Percentiles rank a stretch among this genome's conserved stretches.
phyloP scores from a whole-genome alignment of 2,329 filamentous ascomycete species.

The Teratosphaeria epicoccoides region DNA sequence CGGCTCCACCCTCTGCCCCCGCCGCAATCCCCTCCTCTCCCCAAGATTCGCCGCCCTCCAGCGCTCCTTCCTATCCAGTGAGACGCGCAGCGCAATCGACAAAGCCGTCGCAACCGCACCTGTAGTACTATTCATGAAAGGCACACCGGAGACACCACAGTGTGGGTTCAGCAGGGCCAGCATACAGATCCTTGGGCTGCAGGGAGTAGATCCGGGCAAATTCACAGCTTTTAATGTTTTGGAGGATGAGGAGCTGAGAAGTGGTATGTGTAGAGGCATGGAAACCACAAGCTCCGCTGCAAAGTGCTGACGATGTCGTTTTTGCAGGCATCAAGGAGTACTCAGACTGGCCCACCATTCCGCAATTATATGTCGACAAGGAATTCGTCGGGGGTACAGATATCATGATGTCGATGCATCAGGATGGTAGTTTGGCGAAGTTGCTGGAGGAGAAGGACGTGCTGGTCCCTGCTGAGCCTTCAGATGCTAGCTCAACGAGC shows the following conservation, averaged over 20 bases:
- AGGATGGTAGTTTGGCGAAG: conserved; percentile 86
- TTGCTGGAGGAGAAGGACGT: conserved; percentile 85
- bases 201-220: conserved; percentile 89
- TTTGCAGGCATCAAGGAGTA: conserved; percentile 87
- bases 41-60: conserved; percentile 37
- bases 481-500: conserved; percentile 7
- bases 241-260: conserved; percentile 76
- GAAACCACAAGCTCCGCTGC: neutral
- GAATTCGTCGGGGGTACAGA: conserved; percentile 98
- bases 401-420: conserved; percentile 93
- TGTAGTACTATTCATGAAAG: conserved; percentile 99
- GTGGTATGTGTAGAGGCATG: conserved; percentile 46
- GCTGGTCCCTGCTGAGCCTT: conserved; percentile 51
- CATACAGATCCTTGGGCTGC: conserved; percentile 88
- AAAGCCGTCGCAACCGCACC: conserved; percentile 78
- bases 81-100: conserved; percentile 75
- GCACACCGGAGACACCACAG: conserved; percentile 88
- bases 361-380: conserved; percentile 88
- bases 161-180: conserved; percentile 93
- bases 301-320: neutral
- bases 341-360: conserved; percentile 98
- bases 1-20: conserved; percentile 35
- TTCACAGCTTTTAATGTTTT: conserved; percentile 98
- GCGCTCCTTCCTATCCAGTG: conserved; percentile 64
- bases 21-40: conserved; percentile 30